Conservation (phyloP, 768 basidiomycete species). For the Pleurotus eryngii region DNA sequence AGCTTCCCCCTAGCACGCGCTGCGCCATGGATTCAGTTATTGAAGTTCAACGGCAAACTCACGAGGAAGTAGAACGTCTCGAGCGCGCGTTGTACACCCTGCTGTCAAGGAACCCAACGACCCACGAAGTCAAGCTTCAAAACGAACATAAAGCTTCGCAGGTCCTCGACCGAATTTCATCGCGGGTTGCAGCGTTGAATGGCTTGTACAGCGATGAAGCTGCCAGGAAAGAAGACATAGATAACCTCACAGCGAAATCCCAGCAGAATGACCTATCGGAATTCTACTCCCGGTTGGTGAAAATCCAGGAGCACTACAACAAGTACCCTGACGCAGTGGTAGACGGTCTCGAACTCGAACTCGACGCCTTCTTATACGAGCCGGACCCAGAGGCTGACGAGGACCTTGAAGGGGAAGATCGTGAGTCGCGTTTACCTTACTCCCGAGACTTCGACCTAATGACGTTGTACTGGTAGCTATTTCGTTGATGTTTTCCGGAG, state of each 20-base stretch:
- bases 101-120: constrained; percentile 61
- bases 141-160: constrained; percentile 89
- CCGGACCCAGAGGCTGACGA: constrained; percentile 68
- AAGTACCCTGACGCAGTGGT: constrained; percentile 90
- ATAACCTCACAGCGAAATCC: constrained; percentile 53
- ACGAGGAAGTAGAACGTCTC: constrained; percentile 93
- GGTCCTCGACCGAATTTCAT: constrained; percentile 79
- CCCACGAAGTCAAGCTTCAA: constrained; percentile 64
- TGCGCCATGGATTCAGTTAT: constrained; percentile 84
- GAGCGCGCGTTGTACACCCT: constrained; percentile 84
- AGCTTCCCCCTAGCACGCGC: background rate
- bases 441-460: constrained; percentile 5
- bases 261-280: constrained; percentile 79
- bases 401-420: constrained; percentile 82
- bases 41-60: constrained; percentile 91
- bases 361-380: constrained; percentile 79
- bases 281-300: constrained; percentile 94
- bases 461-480: constrained; percentile 46
- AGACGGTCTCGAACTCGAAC: constrained; percentile 80
- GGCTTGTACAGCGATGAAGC: constrained; percentile 77
- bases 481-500: constrained; percentile 88
- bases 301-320: constrained; percentile 94
- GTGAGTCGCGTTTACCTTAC: constrained; percentile 44
- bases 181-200: constrained; percentile 62
- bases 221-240: constrained; percentile 63